A percentile compares a stretch with the other conserved stretches of the same genome.
Evolutionary conservation across 192 early-diverging fungal species (phyloP).

Genomic region (Gonapodya sp.): DNA sequence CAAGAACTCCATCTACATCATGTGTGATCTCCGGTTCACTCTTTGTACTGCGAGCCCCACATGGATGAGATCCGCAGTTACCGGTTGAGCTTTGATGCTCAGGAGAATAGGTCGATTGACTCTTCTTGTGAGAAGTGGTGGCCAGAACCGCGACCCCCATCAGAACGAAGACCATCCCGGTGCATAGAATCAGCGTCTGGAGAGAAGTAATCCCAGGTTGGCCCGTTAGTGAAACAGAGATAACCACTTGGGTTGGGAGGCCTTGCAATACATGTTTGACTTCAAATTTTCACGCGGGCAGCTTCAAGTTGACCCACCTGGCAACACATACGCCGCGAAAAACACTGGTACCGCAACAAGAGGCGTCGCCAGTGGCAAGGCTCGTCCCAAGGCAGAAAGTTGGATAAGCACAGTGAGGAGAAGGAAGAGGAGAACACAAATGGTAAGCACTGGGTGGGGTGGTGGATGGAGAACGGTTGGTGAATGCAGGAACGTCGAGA

Average conservation of each 20-base stretch:
- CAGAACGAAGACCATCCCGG: background rate
- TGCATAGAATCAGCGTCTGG: background rate
- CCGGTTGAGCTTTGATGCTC: too few relatives aligned
- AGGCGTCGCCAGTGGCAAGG: background rate
- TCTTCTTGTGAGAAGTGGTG: background rate
- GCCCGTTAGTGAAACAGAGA: background rate
- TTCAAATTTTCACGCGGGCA: background rate
- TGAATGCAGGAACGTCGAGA: background rate
- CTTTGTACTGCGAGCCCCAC: too few relatives aligned
- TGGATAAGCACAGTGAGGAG: background rate
- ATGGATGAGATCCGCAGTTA: too few relatives aligned
- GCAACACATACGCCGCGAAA: background rate
- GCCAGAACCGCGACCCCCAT: constrained; percentile 1
- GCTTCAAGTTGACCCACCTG: background rate
- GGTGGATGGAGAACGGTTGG: background rate
- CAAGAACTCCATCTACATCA: too few relatives aligned
- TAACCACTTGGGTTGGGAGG: background rate
- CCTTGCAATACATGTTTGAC: too few relatives aligned
- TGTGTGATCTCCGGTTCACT: too few relatives aligned
- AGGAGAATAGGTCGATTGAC: too few relatives aligned
- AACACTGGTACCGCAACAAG: constrained; percentile 5
- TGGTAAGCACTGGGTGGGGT: background rate
- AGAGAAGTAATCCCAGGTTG: background rate
- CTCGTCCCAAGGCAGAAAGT: background rate
- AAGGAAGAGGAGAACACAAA: background rate